Evolutionary conservation across 108 stramenopile species (phyloP).

Genomic region (Cyclostephanos tholiformis): DNA sequence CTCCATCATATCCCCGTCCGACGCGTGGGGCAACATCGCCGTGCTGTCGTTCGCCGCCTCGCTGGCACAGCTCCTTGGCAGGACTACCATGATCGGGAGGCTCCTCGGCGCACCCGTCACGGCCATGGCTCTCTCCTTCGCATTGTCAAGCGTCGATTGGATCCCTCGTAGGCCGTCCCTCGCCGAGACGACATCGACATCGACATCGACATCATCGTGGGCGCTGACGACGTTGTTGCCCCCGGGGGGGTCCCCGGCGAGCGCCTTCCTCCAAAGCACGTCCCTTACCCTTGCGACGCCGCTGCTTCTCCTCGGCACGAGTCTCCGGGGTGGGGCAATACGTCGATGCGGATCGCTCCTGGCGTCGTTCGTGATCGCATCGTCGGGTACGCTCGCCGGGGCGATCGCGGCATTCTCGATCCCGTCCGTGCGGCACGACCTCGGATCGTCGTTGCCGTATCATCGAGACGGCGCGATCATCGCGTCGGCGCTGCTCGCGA

Average conservation of each 20-base stretch:
- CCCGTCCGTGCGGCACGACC: conserved; percentile 10
- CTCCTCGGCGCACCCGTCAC: conserved; percentile 81
- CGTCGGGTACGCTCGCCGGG: conserved; percentile 62
- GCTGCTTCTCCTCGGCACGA: conserved; percentile 74
- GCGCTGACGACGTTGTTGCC: conserved; percentile 33
- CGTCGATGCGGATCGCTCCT: conserved; percentile 59
- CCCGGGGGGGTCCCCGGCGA: conserved; percentile 63
- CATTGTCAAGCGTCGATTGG: conserved; percentile 62
- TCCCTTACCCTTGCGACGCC: conserved; percentile 76
- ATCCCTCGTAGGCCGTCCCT: background rate
- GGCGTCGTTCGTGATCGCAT: conserved; percentile 62
- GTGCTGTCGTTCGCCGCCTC: conserved; percentile 50
- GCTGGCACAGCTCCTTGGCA: conserved; percentile 61
- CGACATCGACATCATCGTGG: background rate
- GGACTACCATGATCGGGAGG: conserved; percentile 57
- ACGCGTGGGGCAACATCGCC: conserved; percentile 79
- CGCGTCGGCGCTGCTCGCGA: conserved; percentile 77
- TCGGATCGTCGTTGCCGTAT: conserved; percentile 36
- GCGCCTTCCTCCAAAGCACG: conserved; percentile 24
- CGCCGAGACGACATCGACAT: background rate
- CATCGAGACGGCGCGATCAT: conserved; percentile 61
- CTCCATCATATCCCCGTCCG: conserved; percentile 36
- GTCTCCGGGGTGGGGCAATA: conserved; percentile 40
- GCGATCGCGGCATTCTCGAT: conserved; percentile 59
- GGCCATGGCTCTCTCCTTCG: conserved; percentile 80